Evolutionary conservation across 176 grass and related monocot genomes (phyloP).

Genomic region (Rhipidocladum racemiflorum): DNA sequence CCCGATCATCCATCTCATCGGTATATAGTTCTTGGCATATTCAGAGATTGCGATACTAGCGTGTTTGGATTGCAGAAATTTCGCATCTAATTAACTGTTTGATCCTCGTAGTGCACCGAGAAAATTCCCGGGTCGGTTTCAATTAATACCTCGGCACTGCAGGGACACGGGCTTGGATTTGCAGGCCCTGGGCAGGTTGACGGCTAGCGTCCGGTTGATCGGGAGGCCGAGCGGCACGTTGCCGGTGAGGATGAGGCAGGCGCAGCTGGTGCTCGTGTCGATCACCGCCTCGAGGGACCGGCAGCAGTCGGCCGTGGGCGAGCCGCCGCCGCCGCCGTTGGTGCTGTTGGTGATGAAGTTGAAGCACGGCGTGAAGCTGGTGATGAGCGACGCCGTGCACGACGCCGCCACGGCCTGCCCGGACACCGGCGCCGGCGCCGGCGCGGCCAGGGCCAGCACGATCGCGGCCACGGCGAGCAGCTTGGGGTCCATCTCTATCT

Average conservation of each 20-base stretch:
- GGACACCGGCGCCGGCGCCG: constrained; percentile 29
- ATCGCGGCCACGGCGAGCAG: neutral
- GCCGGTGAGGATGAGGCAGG: constrained; percentile 71
- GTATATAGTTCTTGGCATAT: too few relatives aligned
- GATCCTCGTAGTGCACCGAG: neutral
- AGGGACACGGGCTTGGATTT: constrained; percentile 55
- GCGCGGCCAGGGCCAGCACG: neutral
- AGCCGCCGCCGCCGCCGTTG: constrained; percentile 38
- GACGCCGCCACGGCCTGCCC: constrained; percentile 50
- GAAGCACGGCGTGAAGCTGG: constrained; percentile 82
- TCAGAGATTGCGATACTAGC: neutral
- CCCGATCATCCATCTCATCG: too few relatives aligned
- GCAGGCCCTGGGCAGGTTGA: constrained; percentile 57
- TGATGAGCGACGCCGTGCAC: constrained; percentile 58
- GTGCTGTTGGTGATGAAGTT: constrained; percentile 62
- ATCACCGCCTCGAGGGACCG: constrained; percentile 39
- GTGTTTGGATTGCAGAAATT: neutral
- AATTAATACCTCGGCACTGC: constrained; percentile 46
- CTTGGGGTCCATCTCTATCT: neutral
- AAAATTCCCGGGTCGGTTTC: neutral
- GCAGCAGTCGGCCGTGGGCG: constrained; percentile 69
- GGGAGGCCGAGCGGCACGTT: constrained; percentile 65
- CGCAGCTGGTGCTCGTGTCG: constrained; percentile 52
- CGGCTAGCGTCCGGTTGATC: constrained; percentile 69
- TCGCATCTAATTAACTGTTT: neutral